Evolutionary conservation across 768 basidiomycete genomes (phyloP).

Genomic region (Collybiopsis confluens): DNA sequence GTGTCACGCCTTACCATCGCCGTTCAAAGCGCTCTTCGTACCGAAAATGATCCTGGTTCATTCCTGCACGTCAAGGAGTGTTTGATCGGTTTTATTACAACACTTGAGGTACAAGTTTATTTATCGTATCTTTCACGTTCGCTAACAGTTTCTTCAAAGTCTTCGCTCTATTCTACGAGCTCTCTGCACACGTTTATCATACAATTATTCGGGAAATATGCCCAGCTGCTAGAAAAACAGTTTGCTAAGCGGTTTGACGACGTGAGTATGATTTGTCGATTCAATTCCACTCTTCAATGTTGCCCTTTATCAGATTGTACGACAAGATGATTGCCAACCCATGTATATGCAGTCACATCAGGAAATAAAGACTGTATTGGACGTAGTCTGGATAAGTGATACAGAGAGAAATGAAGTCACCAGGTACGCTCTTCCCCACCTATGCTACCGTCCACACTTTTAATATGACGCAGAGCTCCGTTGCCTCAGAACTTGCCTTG

Average conservation of each 20-base stretch:
- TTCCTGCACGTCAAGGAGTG: slow-evolving; percentile 83
- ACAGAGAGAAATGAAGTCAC: slow-evolving; percentile 57
- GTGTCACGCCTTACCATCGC: slow-evolving; percentile 67
- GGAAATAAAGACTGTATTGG: slow-evolving; percentile 73
- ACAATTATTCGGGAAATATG: slow-evolving; percentile 89
- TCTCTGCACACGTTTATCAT: slow-evolving; percentile 80
- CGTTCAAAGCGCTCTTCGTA: slow-evolving; percentile 67
- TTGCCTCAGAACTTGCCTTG: slow-evolving; percentile 81
- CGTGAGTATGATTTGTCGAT: slow-evolving; percentile 39
- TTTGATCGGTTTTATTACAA: slow-evolving; percentile 83
- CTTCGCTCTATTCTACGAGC: slow-evolving; percentile 82
- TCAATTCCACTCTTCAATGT: neutral
- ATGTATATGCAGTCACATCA: slow-evolving; percentile 64
- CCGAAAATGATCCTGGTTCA: slow-evolving; percentile 74
- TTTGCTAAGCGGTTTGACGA: slow-evolving; percentile 79
- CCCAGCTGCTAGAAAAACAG: slow-evolving; percentile 72
- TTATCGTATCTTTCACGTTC: neutral
- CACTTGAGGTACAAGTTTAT: slow-evolving; percentile 64
- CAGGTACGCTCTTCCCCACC: slow-evolving; percentile 35
- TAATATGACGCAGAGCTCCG: slow-evolving; percentile 38
- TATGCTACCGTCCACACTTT: neutral
- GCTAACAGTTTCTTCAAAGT: slow-evolving; percentile 37
- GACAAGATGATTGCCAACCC: slow-evolving; percentile 83
- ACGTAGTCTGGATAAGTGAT: slow-evolving; percentile 77
- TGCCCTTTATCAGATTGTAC: slow-evolving; percentile 56